Conservation (phyloP, 164 flowering plant species). For the Vitis riparia region DNA sequence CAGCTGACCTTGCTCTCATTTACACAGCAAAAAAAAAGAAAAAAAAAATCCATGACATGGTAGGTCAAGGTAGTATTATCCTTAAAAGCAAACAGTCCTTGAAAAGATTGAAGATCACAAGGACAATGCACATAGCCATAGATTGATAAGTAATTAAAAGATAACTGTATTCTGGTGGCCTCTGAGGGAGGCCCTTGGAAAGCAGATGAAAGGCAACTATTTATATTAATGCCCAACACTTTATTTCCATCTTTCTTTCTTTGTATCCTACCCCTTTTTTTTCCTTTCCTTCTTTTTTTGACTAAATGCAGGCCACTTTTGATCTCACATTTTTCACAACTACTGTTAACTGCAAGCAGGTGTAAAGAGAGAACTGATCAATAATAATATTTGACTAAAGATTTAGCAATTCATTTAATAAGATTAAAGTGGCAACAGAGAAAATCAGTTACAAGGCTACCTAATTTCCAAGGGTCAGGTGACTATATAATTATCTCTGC, state of each 20-base stretch:
- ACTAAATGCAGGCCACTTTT: too few relatives aligned
- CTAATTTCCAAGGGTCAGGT: neutral
- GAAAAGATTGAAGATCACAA: neutral
- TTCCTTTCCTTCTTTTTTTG: too few relatives aligned
- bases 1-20: slow-evolving; percentile 9
- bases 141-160: neutral
- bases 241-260: too few relatives aligned
- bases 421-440: neutral
- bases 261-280: too few relatives aligned
- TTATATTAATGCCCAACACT: neutral
- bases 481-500: neutral
- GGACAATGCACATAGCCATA: neutral
- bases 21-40: neutral
- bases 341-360: too few relatives aligned
- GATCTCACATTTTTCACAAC: too few relatives aligned
- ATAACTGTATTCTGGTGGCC: neutral
- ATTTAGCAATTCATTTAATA: neutral
- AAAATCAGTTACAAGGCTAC: neutral
- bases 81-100: neutral
- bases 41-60: neutral
- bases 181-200: neutral
- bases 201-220: neutral
- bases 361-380: too few relatives aligned
- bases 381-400: too few relatives aligned
- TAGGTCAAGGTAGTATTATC: neutral